Evolutionary conservation across 441 rosid genomes (phyloP).

Genomic region (Populus hybrid): DNA sequence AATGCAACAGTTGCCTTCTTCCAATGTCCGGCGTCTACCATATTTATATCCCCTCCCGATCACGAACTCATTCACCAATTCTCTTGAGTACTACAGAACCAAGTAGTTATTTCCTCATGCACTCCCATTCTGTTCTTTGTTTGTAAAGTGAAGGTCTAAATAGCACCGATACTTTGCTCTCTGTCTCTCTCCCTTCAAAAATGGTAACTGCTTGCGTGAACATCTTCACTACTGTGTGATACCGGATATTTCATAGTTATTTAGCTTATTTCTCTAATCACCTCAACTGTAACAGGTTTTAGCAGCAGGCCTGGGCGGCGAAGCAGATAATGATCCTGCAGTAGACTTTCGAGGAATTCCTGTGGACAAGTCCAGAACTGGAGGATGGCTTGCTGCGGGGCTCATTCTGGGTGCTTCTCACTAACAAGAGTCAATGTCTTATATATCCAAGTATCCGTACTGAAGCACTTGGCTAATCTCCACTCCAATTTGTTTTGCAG

Average conservation of each 20-base stretch:
- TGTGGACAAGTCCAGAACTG: conserved; percentile 69
- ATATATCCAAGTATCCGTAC: background rate
- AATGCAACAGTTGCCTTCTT: background rate
- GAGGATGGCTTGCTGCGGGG: conserved; percentile 90
- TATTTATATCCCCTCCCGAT: background rate
- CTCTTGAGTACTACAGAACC: background rate
- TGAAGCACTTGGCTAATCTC: background rate
- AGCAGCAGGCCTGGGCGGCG: conserved; percentile 38
- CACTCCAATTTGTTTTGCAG: conserved; percentile 27
- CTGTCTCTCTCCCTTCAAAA: background rate
- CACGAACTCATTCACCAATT: background rate
- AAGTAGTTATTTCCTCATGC: background rate
- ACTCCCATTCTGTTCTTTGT: background rate
- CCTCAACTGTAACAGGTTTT: conserved; percentile 43
- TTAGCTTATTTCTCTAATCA: background rate
- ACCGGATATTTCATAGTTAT: background rate
- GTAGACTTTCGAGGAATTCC: conserved; percentile 64
- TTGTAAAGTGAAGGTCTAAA: background rate
- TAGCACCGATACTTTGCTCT: background rate
- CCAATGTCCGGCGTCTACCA: background rate
- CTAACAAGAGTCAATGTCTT: background rate
- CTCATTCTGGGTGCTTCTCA: conserved; percentile 58
- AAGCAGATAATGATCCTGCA: conserved; percentile 30
- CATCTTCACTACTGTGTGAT: background rate
- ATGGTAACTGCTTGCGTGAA: conserved; percentile 8